Conservation (phyloP, 192 early-diverging fungal genomes). For the Phlyctochytrium arcticum region DNA sequence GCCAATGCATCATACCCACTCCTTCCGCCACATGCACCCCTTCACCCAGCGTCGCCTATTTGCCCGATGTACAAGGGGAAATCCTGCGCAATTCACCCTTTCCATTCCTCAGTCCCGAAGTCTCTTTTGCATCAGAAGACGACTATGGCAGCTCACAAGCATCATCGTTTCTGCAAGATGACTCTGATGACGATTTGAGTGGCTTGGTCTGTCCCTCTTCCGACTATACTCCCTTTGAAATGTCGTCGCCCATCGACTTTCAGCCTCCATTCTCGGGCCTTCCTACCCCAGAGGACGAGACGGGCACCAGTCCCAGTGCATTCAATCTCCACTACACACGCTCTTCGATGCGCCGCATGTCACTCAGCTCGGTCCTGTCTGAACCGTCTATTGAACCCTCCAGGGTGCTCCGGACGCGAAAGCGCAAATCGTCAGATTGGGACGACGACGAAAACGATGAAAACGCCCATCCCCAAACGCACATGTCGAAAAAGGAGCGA, state of each 20-base stretch:
- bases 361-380: background rate
- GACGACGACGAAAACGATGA: background rate
- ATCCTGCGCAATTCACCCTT: background rate
- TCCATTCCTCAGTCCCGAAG: background rate
- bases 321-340: background rate
- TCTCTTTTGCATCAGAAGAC: background rate
- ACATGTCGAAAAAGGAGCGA: background rate
- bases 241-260: conserved; percentile 22
- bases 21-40: background rate
- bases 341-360: background rate
- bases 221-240: background rate
- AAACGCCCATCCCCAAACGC: background rate
- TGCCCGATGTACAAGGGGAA: background rate
- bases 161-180: background rate
- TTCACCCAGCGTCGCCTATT: background rate
- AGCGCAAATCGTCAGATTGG: background rate
- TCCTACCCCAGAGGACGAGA: background rate
- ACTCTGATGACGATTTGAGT: background rate
- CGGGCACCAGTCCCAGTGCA: background rate
- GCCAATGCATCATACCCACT: background rate
- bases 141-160: background rate
- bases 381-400: background rate
- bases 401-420: background rate
- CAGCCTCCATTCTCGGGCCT: conserved; percentile 6
- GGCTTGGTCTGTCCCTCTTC: conserved; percentile 6